Evolutionary conservation across 345 rosid species (phyloP).

Genomic region (Euphorbia peplus): DNA sequence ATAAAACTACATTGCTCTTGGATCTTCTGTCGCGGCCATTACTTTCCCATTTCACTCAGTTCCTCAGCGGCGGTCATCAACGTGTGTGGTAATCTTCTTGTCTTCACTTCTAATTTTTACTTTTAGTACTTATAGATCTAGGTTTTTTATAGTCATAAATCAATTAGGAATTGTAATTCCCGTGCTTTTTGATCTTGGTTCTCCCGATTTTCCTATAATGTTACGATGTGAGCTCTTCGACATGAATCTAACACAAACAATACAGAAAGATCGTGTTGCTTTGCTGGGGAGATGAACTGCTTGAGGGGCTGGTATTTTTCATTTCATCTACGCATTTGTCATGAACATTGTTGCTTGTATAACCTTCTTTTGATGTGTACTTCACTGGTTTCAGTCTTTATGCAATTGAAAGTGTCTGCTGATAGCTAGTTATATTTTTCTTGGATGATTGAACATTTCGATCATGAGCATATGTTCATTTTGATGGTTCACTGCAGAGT

Average conservation of each 20-base stretch:
- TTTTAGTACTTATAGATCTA: too few species aligned
- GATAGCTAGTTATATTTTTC: background rate
- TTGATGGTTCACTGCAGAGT: background rate
- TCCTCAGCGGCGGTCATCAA: too few species aligned
- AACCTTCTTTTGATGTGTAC: background rate
- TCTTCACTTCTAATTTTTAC: too few species aligned
- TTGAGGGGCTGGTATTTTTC: background rate
- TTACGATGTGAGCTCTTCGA: constrained; percentile 96
- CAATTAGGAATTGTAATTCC: too few species aligned
- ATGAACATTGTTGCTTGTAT: background rate
- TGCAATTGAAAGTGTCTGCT: background rate
- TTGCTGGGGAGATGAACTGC: constrained; percentile 52
- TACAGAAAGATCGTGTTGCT: constrained; percentile 81
- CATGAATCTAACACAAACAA: constrained; percentile 67
- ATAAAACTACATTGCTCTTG: too few species aligned
- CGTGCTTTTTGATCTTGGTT: too few species aligned
- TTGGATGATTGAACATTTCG: background rate
- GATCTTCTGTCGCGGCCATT: too few species aligned
- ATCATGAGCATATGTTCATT: background rate
- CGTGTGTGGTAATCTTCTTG: too few species aligned
- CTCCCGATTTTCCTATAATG: too few species aligned
- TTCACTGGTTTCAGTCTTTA: background rate
- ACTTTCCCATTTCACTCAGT: too few species aligned
- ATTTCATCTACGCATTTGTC: background rate
- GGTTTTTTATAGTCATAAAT: too few species aligned